A percentile compares a stretch with the other conserved stretches of the same genome.
Conservation (phyloP, 139 green algal genomes). For the Penium margaritaceum region DNA sequence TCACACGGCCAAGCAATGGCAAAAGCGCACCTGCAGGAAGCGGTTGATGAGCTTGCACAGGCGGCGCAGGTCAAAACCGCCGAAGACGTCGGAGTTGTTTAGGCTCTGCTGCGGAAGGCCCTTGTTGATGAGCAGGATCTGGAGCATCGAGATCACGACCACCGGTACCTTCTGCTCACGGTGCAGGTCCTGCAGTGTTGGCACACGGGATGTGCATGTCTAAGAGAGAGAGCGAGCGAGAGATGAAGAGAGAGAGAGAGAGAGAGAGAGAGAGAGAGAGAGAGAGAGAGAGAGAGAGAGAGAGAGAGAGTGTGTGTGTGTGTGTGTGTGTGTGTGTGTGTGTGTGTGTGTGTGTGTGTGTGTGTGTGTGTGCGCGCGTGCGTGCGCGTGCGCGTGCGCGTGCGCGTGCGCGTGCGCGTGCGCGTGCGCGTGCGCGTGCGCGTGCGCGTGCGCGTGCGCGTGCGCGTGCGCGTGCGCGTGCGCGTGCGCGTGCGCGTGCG, state of each 20-base stretch:
- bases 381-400: not conserved
- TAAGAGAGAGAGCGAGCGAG: not conserved
- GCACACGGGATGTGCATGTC: no score
- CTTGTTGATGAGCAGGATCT: slow-evolving; percentile 6
- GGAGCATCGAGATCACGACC: not conserved
- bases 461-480: not conserved
- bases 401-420: not conserved
- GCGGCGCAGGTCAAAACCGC: slow-evolving; percentile 1
- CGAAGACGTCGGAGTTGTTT: slow-evolving; percentile 2
- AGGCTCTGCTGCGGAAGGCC: not conserved
- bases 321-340: not conserved
- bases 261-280: not conserved
- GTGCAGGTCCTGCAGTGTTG: not conserved
- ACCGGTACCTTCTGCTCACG: not conserved
- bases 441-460: not conserved
- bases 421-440: not conserved
- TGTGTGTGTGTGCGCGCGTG: not conserved
- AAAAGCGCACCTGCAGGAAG: slow-evolving; percentile 1
- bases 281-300: not conserved
- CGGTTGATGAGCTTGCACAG: slow-evolving; percentile 14
- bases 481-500: not conserved
- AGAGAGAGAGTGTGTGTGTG: not conserved
- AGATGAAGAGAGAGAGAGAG: not conserved
- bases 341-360: not conserved
- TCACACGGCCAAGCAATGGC: no score